Evolutionary conservation across 305 asterid genomes (phyloP).

Genomic region (Ajuga reptans): DNA sequence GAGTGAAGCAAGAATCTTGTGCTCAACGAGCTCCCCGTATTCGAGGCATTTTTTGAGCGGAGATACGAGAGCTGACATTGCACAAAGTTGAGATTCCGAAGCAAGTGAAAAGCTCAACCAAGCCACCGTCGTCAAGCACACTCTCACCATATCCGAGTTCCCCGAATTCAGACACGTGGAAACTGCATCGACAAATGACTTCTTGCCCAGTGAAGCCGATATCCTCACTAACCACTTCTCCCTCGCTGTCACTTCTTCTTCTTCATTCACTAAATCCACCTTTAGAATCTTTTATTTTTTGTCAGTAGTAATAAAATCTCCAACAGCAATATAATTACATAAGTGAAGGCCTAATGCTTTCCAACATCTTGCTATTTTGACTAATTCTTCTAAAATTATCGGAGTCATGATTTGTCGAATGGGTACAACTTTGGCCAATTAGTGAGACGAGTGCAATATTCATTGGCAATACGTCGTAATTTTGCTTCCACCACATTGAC

Average conservation of each 20-base stretch:
- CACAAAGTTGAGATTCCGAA: slow-evolving; percentile 41
- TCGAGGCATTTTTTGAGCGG: slow-evolving; percentile 44
- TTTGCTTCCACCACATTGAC: too few species aligned
- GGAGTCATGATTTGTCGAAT: too few species aligned
- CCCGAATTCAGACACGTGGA: slow-evolving; percentile 53
- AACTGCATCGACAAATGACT: slow-evolving; percentile 45
- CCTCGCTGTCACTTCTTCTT: slow-evolving; percentile 54
- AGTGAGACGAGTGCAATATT: too few species aligned
- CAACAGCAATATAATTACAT: not conserved
- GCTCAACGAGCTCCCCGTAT: slow-evolving; percentile 51
- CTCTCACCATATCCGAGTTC: slow-evolving; percentile 44
- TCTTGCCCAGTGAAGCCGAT: slow-evolving; percentile 52
- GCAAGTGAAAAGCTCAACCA: slow-evolving; percentile 65
- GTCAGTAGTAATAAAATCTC: not conserved
- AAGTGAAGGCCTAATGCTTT: not conserved
- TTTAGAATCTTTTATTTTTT: not conserved
- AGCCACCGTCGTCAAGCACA: slow-evolving; percentile 56
- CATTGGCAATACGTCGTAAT: too few species aligned
- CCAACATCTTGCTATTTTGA: too few species aligned
- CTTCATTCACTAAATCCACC: slow-evolving; percentile 31
- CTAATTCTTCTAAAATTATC: too few species aligned
- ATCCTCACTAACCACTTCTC: slow-evolving; percentile 50
- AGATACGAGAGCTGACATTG: slow-evolving; percentile 45
- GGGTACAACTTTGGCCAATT: too few species aligned
- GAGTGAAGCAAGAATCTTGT: slow-evolving; percentile 60